Evolutionary conservation across 345 rosid genomes (phyloP), one percentile per base, ranked within the genome.

Genomic region (Anastatica hierochuntica): DNA sequence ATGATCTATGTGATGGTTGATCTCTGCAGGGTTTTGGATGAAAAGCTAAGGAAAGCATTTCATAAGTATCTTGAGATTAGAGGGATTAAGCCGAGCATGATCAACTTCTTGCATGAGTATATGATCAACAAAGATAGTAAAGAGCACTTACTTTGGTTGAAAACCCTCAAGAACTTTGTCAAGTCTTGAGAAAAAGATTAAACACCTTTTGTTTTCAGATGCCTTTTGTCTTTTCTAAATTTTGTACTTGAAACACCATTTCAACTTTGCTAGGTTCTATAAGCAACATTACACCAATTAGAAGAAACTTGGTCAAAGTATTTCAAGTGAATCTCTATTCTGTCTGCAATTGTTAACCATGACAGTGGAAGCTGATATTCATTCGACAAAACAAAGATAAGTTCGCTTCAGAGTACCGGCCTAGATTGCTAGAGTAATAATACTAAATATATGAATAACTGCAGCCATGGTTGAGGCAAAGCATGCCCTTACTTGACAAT

Each of bases 101-200:
- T 85, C 49, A 83, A 82, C 67, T 88, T 81, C 88, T 70, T 92
- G 75, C 87, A 79, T 38, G 98, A 83, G 74, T 85, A 88, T 71
- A 88, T 88, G 96, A 71, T 81, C 63, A 83, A 81, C 75, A 92
- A 92, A 67, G 94, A 85, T 66, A 79, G 82, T 36, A 67, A 76
- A 10, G 95, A 83, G 55, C 81, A 75, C 60, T 8, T 81, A 43
- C 53, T 56, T 21, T 84, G 96, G 98, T 63, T 90, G 81, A 75
- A 79, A 53, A 71, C 78, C 60, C 80, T 90, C 13, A 87, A 72
- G 79, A 71, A 69, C 18, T 88, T 92, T 16, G 36, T 92, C 11
- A 74, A 74, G 60, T 78, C 67, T 11, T 84, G 53, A 72, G 64
- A 42, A 31, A 13, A 60, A 13, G 1, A 44, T n/a, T n/a, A 1